A percentile compares a stretch with the other conserved stretches of the same genome.
phyloP scores from a whole-genome alignment of 73 alveolate genomes.

The Blepharisma stoltei region DNA sequence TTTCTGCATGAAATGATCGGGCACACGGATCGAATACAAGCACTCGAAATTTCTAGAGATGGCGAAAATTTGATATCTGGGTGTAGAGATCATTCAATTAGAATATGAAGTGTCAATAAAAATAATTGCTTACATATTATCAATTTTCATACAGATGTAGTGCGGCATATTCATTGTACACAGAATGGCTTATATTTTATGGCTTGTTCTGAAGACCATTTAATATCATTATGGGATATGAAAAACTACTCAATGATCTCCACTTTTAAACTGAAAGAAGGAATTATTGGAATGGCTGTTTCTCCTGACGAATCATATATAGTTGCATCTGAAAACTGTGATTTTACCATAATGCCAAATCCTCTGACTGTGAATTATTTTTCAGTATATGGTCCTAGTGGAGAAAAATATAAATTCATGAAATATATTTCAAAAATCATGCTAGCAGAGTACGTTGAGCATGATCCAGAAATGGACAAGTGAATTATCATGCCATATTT shows the following conservation, averaged over 20 bases:
- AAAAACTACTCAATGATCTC: background rate
- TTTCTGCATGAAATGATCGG: background rate
- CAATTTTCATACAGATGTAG: background rate
- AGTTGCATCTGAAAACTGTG: background rate
- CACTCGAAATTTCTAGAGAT: background rate
- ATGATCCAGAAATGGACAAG: background rate
- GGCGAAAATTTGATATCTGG: background rate
- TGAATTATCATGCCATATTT: background rate
- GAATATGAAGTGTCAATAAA: background rate
- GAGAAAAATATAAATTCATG: background rate
- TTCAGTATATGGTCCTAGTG: background rate
- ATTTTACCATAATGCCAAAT: background rate
- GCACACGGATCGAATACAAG: background rate
- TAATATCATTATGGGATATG: background rate
- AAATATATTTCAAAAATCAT: background rate
- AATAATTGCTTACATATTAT: background rate
- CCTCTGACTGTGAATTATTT: background rate
- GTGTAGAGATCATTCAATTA: background rate
- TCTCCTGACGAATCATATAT: background rate
- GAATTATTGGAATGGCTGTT: background rate
- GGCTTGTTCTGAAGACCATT: background rate
- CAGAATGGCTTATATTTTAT: background rate
- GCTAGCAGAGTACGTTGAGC: background rate
- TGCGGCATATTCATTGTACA: background rate
- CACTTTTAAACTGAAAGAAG: background rate